These are phyloP conservation scores for Silene vulgaris DNA, from an alignment of 179 eudicot genomes.

Conservation along the genomic window DNA sequence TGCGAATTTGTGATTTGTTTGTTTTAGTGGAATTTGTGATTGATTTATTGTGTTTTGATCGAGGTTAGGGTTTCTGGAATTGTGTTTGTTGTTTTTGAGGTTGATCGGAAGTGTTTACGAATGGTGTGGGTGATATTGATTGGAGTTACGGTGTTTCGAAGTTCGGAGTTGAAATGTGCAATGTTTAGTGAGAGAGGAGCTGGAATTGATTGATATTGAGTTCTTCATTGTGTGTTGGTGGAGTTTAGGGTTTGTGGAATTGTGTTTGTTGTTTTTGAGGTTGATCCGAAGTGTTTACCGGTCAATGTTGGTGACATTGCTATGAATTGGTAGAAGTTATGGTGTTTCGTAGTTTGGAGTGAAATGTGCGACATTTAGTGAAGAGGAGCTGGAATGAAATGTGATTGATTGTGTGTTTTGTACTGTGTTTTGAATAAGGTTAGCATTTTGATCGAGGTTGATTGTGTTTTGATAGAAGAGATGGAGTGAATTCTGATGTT, in stretches of 20 bases:
- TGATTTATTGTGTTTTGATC: not conserved
- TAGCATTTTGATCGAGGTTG: too few species aligned
- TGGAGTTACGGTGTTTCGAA: not conserved
- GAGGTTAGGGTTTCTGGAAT: constrained; percentile 13
- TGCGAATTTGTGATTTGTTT: not conserved
- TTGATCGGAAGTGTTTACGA: not conserved
- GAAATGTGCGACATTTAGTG: not conserved
- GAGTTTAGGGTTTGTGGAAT: constrained; percentile 10
- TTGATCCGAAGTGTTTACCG: not conserved
- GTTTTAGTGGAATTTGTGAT: not conserved
- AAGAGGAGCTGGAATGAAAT: not conserved
- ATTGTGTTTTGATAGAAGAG: too few species aligned
- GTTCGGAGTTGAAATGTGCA: not conserved
- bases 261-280: not conserved
- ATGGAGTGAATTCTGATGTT: too few species aligned
- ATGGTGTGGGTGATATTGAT: not conserved
- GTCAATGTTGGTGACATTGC: not conserved
- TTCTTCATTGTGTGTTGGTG: not conserved
- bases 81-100: not conserved
- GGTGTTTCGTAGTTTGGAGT: not conserved
- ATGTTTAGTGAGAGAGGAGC: not conserved
- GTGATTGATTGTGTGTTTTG: not conserved
- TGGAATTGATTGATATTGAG: not conserved
- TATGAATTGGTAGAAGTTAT: not conserved
- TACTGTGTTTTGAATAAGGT: not conserved